A percentile compares a stretch with the other conserved stretches of the same genome.
These are phyloP conservation scores for Colletotrichum euphorbiae DNA, from an alignment of 2,329 filamentous ascomycete species.

Conservation along the genomic window DNA sequence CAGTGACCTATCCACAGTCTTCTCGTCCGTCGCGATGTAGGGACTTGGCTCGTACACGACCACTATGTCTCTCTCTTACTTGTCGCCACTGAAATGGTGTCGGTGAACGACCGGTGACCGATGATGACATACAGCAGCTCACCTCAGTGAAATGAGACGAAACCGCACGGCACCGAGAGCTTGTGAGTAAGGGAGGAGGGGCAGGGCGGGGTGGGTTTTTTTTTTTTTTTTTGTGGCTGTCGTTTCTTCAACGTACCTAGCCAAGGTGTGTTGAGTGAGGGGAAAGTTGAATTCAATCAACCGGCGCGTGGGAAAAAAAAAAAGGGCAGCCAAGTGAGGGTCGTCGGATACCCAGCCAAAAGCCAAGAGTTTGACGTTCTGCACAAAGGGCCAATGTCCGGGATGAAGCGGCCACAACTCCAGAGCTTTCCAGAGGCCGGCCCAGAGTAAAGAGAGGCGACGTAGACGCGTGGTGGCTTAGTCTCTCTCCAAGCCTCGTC, in stretches of 20 bases:
- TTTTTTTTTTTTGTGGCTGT: neutral
- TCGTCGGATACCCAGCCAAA: neutral
- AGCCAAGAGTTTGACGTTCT: constrained; percentile 17
- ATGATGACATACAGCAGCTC: constrained; percentile 2
- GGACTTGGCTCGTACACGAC: neutral
- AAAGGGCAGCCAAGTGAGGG: neutral
- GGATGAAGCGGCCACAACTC: neutral
- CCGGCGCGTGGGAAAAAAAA: neutral
- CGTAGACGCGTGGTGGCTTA: constrained; percentile 38
- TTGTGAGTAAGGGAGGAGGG: constrained; percentile 7
- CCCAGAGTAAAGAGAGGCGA: neutral
- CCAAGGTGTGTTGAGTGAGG: constrained; percentile 15
- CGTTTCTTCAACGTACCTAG: constrained; percentile 1
- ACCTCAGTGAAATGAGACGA: constrained; percentile 12
- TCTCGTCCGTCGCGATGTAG: constrained; percentile 4
- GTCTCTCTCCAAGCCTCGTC: constrained; percentile 35
- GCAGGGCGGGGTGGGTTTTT: constrained; percentile 26
- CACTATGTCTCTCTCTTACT: neutral
- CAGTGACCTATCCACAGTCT: neutral
- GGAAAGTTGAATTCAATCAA: constrained; percentile 10
- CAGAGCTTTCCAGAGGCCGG: too few species aligned
- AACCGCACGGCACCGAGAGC: constrained; percentile 16
- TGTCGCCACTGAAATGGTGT: neutral
- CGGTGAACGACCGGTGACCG: constrained; percentile 4
- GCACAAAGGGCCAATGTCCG: neutral